Evolutionary conservation across 1,139 yeast genomes (phyloP).

Genomic region (Candida mesenterica): DNA sequence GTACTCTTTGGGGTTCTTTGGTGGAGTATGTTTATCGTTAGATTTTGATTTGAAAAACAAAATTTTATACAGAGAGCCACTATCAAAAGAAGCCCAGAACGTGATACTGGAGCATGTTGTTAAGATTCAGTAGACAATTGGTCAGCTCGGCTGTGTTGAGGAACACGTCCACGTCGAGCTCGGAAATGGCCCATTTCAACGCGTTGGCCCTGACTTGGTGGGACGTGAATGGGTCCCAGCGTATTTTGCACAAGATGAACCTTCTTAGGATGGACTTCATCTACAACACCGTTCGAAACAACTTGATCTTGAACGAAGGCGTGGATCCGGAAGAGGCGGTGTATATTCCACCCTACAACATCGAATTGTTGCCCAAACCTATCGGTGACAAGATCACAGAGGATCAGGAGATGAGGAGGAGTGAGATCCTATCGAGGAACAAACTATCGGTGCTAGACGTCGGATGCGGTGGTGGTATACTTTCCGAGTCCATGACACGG

Average conservation of each 20-base stretch:
- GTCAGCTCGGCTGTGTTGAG: slow-evolving; percentile 1
- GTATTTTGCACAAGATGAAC: slow-evolving; percentile 94
- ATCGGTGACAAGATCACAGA: slow-evolving; percentile 46
- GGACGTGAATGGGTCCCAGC: slow-evolving; percentile 91
- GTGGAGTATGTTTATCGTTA: too few species aligned
- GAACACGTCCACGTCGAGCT: slow-evolving; percentile 34
- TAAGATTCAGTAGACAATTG: background rate
- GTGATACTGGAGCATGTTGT: background rate
- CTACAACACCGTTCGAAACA: slow-evolving; percentile 52
- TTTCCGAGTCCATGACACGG: slow-evolving; percentile 85
- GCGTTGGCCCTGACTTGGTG: slow-evolving; percentile 91
- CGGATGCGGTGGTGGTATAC: slow-evolving; percentile 97
- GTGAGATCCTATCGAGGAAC: slow-evolving; percentile 32
- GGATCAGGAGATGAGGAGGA: slow-evolving; percentile 48
- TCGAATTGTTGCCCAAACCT: slow-evolving; percentile 60
- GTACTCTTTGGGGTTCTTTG: background rate
- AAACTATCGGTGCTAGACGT: slow-evolving; percentile 68
- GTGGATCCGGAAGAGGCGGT: slow-evolving; percentile 46
- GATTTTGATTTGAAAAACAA: too few species aligned
- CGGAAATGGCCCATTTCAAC: slow-evolving; percentile 78
- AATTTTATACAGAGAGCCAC: too few species aligned
- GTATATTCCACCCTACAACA: slow-evolving; percentile 76
- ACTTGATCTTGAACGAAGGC: slow-evolving; percentile 43
- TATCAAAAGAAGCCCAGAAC: too few species aligned
- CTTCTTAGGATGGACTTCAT: slow-evolving; percentile 85